A percentile compares a stretch with the other conserved stretches of the same genome.
Evolutionary conservation across 179 eudicot species (phyloP).

Genomic region (Beta macrorhiza): DNA sequence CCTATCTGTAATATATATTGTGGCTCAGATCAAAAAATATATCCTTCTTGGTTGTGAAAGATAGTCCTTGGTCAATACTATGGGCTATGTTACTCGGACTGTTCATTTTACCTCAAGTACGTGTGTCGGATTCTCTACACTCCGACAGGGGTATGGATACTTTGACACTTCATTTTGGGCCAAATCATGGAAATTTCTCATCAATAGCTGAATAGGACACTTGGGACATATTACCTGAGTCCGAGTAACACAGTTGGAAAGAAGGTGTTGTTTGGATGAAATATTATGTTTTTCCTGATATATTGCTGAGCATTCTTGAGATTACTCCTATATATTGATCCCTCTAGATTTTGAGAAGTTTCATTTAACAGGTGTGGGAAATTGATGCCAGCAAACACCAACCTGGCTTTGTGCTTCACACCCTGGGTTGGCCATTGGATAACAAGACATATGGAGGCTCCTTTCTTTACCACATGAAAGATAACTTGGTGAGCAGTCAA

Average conservation of each 20-base stretch:
- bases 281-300: not conserved
- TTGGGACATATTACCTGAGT: too few relatives aligned
- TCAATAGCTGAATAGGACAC: too few relatives aligned
- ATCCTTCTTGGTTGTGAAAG: not conserved
- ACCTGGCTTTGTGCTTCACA: conserved; percentile 86
- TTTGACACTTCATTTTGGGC: too few relatives aligned
- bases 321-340: conserved; percentile 9
- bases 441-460: conserved; percentile 92
- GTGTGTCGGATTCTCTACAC: too few relatives aligned
- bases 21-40: not conserved
- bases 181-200: too few relatives aligned
- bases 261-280: not conserved
- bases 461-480: conserved; percentile 92
- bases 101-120: too few relatives aligned
- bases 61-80: not conserved
- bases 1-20: not conserved
- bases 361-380: conserved; percentile 79
- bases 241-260: too few relatives aligned
- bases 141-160: too few relatives aligned
- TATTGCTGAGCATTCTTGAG: not conserved
- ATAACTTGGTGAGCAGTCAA: conserved; percentile 61
- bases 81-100: too few relatives aligned
- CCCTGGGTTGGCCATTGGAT: conserved; percentile 97
- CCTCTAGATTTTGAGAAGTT: not conserved
- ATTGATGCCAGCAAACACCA: conserved; percentile 70